These are phyloP conservation scores for Nyctanthes arbortristis DNA, from an alignment of 257 asterid genomes.

Conservation along the genomic window DNA sequence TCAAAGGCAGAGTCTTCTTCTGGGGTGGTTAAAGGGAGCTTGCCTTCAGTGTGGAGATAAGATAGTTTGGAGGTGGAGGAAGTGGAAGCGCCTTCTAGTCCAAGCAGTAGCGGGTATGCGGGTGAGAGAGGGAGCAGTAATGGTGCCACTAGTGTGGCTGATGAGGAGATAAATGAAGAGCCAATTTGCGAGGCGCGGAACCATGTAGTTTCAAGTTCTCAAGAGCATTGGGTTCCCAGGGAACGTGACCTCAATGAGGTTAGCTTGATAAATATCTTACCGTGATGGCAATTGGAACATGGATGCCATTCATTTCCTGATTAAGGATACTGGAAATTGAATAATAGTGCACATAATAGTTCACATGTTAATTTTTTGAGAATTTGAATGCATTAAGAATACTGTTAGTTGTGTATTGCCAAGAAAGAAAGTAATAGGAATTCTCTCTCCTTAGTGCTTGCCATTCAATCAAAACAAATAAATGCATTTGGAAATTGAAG, in stretches of 20 bases:
- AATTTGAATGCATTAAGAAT: neutral
- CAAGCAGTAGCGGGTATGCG: slow-evolving; percentile 95
- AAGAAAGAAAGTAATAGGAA: neutral
- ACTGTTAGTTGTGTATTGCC: neutral
- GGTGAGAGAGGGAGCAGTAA: slow-evolving; percentile 96
- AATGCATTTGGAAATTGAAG: neutral
- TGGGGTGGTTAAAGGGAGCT: slow-evolving; percentile 33
- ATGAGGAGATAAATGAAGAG: slow-evolving; percentile 26
- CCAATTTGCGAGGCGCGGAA: slow-evolving; percentile 51
- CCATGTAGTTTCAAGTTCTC: slow-evolving; percentile 41
- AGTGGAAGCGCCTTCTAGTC: slow-evolving; percentile 63
- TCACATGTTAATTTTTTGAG: neutral
- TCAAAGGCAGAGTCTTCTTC: slow-evolving; percentile 42
- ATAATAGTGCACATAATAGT: too few species aligned
- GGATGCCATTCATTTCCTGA: neutral
- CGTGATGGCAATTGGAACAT: neutral
- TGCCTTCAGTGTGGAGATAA: slow-evolving; percentile 40
- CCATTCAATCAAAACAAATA: neutral
- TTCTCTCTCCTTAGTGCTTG: neutral
- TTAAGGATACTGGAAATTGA: slow-evolving; percentile 7
- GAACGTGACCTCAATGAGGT: slow-evolving; percentile 90
- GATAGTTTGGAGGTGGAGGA: slow-evolving; percentile 50
- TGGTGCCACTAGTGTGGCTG: slow-evolving; percentile 61
- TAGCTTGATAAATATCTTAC: slow-evolving; percentile 10
- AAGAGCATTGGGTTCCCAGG: slow-evolving; percentile 63